phyloP scores from a whole-genome alignment of 148 eudicot species.

The Arctostaphylos glauca region DNA sequence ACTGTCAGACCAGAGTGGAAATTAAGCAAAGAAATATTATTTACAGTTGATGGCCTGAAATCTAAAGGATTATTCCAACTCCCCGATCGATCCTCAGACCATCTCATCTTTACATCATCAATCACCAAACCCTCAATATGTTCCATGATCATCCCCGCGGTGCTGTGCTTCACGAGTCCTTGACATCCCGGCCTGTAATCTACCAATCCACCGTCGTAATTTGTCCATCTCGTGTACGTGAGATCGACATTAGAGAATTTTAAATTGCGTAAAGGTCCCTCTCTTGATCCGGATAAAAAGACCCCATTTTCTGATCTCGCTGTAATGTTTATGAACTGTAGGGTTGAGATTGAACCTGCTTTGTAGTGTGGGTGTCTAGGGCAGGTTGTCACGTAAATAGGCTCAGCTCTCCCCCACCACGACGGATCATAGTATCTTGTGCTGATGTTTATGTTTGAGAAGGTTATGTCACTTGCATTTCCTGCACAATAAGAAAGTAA shows the following conservation, averaged over 20 bases:
- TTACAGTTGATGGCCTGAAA: conserved; percentile 53
- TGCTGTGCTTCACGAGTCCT: conserved; percentile 73
- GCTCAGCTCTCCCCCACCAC: conserved; percentile 99
- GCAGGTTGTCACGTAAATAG: conserved; percentile 85
- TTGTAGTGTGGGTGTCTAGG: conserved; percentile 48
- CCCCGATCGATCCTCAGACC: conserved; percentile 50
- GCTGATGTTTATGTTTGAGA: conserved; percentile 87
- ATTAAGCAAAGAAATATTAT: conserved; percentile 24
- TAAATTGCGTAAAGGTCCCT: conserved; percentile 52
- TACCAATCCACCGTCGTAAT: conserved; percentile 65
- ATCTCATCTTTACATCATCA: conserved; percentile 63
- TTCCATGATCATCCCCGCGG: conserved; percentile 84
- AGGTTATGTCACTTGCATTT: conserved; percentile 76
- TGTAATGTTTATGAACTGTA: conserved; percentile 76
- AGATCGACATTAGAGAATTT: conserved; percentile 54
- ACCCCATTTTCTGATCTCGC: conserved; percentile 83
- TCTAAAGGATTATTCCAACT: conserved; percentile 84
- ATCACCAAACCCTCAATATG: conserved; percentile 64
- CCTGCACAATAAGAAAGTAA: conserved; percentile 45
- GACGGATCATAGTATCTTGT: conserved; percentile 92
- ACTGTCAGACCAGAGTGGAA: conserved; percentile 17
- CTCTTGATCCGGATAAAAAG: conserved; percentile 69
- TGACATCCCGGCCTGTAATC: conserved; percentile 95
- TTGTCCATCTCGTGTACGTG: conserved; percentile 76
- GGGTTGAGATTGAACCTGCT: conserved; percentile 65